These are phyloP conservation scores for Escallonia herrerae DNA, from an alignment of 129 eudicot genomes.

Conservation along the genomic window DNA sequence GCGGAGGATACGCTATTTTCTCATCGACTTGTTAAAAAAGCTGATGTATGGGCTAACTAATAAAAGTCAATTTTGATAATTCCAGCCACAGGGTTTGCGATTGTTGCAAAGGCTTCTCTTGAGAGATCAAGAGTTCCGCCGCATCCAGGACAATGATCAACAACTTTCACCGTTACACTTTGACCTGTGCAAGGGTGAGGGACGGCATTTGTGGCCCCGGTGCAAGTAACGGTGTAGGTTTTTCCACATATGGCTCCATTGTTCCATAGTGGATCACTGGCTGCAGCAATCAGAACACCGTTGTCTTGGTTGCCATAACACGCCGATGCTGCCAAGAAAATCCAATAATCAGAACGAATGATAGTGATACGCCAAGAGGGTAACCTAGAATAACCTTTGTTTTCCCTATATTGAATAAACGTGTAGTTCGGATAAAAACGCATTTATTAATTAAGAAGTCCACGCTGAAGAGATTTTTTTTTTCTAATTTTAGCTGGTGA, in stretches of 20 bases:
- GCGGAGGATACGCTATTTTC: no score
- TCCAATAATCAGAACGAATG: not conserved
- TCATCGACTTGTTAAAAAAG: no score
- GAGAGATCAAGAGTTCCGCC: slow-evolving; percentile 50
- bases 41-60: no score
- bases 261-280: slow-evolving; percentile 27
- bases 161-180: slow-evolving; percentile 22
- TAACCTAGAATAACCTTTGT: no score
- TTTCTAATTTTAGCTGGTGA: not conserved
- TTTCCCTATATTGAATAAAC: no score
- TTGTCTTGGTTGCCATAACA: slow-evolving; percentile 30
- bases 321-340: slow-evolving; percentile 23
- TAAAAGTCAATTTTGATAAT: slow-evolving; percentile 28
- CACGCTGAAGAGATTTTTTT: not conserved
- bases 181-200: slow-evolving; percentile 37
- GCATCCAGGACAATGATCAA: slow-evolving; percentile 37
- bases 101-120: slow-evolving; percentile 37
- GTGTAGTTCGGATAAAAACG: not conserved
- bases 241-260: slow-evolving; percentile 30
- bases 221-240: slow-evolving; percentile 25
- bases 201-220: slow-evolving; percentile 26
- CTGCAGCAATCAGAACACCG: slow-evolving; percentile 29
- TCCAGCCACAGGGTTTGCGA: slow-evolving; percentile 42
- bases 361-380: no score
- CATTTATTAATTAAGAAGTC: not conserved